These are phyloP conservation scores for Claviceps maximensis DNA, from an alignment of 2,329 filamentous ascomycete genomes.

Conservation along the genomic window DNA sequence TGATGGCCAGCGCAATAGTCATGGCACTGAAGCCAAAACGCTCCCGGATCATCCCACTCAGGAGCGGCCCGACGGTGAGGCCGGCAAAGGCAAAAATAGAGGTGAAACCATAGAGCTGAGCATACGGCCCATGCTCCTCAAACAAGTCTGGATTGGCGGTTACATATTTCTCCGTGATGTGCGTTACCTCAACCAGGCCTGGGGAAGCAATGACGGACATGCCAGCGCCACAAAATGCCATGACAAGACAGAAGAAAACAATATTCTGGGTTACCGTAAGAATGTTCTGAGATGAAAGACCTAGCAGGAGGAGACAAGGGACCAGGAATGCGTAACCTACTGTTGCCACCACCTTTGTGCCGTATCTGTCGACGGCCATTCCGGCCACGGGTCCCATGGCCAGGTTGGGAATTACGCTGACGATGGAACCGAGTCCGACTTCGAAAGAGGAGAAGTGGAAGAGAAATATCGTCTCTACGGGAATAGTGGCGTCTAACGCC, in stretches of 20 bases:
- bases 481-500: conserved; percentile 1
- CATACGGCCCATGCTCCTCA: conserved; percentile 7
- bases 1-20: neutral
- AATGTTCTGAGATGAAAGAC: neutral
- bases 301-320: neutral
- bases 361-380: conserved; percentile 3
- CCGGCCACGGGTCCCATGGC: conserved; percentile 3
- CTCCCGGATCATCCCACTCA: neutral
- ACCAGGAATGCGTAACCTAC: neutral
- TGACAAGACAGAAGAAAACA: neutral
- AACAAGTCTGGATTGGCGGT: conserved; percentile 6
- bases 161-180: conserved; percentile 4
- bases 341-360: conserved; percentile 3
- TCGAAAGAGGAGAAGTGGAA: neutral
- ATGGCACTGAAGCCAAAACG: neutral
- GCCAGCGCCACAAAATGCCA: conserved; percentile 1
- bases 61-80: conserved; percentile 2
- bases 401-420: neutral
- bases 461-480: neutral
- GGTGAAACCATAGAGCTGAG: conserved; percentile 6
- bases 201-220: neutral
- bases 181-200: conserved; percentile 4
- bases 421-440: neutral
- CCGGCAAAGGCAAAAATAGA: conserved; percentile 3
- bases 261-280: neutral